Evolutionary conservation across 495 filamentous ascomycete genomes (phyloP).

Genomic region (Penicillium taxi): DNA sequence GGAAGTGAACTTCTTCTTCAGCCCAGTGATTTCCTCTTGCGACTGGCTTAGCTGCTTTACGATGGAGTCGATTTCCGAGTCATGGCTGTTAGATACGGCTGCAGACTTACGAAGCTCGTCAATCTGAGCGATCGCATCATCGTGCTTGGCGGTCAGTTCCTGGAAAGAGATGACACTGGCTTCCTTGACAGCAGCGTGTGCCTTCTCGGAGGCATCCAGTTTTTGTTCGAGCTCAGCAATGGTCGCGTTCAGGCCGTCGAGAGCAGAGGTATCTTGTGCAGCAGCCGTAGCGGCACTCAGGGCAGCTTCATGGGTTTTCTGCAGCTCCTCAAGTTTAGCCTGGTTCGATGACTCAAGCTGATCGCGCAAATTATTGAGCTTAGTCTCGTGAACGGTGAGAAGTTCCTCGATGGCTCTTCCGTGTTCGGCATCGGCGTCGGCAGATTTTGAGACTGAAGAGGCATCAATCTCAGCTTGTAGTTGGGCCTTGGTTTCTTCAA

Average conservation of each 20-base stretch:
- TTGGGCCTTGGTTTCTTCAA: slow-evolving; percentile 26
- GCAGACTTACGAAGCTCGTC: slow-evolving; percentile 32
- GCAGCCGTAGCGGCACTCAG: slow-evolving; percentile 30
- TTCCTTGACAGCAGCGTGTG: slow-evolving; percentile 22
- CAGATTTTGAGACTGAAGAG: slow-evolving; percentile 22
- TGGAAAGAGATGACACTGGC: slow-evolving; percentile 17
- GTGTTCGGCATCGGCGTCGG: slow-evolving; percentile 37
- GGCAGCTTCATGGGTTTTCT: slow-evolving; percentile 29
- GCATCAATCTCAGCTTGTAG: slow-evolving; percentile 31
- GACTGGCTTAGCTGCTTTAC: slow-evolving; percentile 27
- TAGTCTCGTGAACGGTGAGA: slow-evolving; percentile 37
- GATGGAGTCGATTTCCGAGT: slow-evolving; percentile 30
- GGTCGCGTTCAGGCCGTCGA: slow-evolving; percentile 30
- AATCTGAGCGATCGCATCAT: slow-evolving; percentile 19
- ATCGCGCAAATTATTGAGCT: slow-evolving; percentile 27
- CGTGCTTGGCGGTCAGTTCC: slow-evolving; percentile 27
- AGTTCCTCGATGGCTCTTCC: slow-evolving; percentile 39
- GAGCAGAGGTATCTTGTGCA: slow-evolving; percentile 30
- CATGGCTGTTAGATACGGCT: slow-evolving; percentile 19
- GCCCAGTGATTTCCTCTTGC: slow-evolving; percentile 27
- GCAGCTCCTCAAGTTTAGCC: slow-evolving; percentile 32
- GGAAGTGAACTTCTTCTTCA: slow-evolving; percentile 28
- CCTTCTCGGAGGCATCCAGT: slow-evolving; percentile 27
- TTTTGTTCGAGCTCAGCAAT: slow-evolving; percentile 34
- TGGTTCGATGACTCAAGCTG: slow-evolving; percentile 34